Evolutionary conservation across 805 yeast genomes (phyloP), one percentile per base, ranked within the genome.

Genomic region (Hanseniaspora guilliermondii): DNA sequence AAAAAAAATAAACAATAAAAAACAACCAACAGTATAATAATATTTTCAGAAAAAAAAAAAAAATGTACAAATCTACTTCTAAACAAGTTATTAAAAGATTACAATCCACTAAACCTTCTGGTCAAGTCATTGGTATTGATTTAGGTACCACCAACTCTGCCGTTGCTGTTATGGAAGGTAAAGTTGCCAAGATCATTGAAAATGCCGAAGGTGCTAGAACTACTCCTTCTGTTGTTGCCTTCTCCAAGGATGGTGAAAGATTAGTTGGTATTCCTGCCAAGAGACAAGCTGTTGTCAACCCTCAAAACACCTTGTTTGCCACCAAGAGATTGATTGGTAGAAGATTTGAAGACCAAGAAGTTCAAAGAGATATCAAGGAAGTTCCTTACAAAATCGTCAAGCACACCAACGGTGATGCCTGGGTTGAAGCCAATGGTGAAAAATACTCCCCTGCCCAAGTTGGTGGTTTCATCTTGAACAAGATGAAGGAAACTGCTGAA

Each of bases 401-500:
- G 76, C 94, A 87, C 78, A 70, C 76, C 60, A 89, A 89, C 69
- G 96, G 96, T 61, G 97, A 89, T 68, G 96, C 96, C 56, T 88
- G 96, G 96, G 80, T 88, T 56, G 87, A 87, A 75, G 88, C 94
- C 58, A 79, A 87, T 63, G 94, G 91, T 62, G 79, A 85, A 70
- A 73, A 75, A 59, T 89, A 88, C 77, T 88, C 96, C 49, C 97
- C 97, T 54, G 89, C 94, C 57, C 96, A 88, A 73, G 85, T 88
- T 63, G 96, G 96, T 66, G 96, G 96, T 55, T 86, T 88, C 66
- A 77, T 88, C 60, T 79, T 88, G 67, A 87, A 86, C 81, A 89
- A 88, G 79, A 89, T 88, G 96, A 89, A 88, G 82, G 96, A 89
- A 77, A 89, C 96, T 61, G 96, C 97, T 61, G 96, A 87, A 73